Percentiles rank a stretch among this genome's conserved stretches.
Conservation (phyloP, 2,329 filamentous ascomycete species). For the Trichoderma aggressivum region DNA sequence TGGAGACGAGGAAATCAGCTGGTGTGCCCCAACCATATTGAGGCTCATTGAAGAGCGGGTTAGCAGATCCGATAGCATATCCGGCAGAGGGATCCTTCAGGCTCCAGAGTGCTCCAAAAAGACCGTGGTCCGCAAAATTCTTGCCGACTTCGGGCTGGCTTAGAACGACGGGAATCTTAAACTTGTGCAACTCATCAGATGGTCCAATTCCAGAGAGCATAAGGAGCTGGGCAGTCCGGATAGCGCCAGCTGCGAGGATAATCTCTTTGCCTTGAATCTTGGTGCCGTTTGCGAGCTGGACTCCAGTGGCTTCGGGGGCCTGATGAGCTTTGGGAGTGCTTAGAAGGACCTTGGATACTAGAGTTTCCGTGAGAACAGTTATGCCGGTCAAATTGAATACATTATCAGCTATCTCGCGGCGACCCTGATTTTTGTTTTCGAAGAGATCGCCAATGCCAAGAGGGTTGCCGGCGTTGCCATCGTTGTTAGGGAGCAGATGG, state of each 20-base stretch:
- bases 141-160: constrained; percentile 44
- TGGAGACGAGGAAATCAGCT: constrained; percentile 36
- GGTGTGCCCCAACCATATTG: constrained; percentile 37
- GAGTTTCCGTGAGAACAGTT: constrained; percentile 26
- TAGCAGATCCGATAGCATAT: constrained; percentile 32
- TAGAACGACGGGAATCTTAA: constrained; percentile 33
- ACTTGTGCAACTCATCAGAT: constrained; percentile 35
- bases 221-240: constrained; percentile 50
- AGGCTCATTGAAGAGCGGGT: constrained; percentile 34
- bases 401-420: constrained; percentile 23
- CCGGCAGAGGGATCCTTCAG: constrained; percentile 34
- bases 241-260: constrained; percentile 47
- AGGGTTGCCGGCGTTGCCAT: constrained; percentile 28
- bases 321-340: background rate
- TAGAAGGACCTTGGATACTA: constrained; percentile 25
- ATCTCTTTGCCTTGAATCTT: constrained; percentile 34
- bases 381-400: constrained; percentile 26
- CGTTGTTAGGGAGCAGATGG: constrained; percentile 23
- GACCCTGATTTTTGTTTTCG: constrained; percentile 26
- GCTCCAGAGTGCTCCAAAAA: constrained; percentile 31
- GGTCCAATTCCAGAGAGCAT: constrained; percentile 49
- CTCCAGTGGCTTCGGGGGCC: constrained; percentile 18
- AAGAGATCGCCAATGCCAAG: constrained; percentile 31
- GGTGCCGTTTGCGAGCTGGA: constrained; percentile 27
- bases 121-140: constrained; percentile 33